phyloP scores from a whole-genome alignment of 352 stramenopile species.

The Plasmopara viticola region DNA sequence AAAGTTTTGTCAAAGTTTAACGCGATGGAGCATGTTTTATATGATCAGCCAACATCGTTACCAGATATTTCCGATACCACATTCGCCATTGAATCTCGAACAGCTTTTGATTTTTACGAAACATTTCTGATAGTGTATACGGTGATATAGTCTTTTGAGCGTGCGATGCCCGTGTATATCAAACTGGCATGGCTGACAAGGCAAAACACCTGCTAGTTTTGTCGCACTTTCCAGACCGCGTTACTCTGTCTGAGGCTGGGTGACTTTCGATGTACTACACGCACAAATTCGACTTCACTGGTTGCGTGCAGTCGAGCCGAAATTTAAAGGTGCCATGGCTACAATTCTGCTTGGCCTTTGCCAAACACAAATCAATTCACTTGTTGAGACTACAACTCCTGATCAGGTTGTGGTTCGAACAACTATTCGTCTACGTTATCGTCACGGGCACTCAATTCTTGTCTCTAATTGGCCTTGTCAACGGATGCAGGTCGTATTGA shows the following conservation, averaged over 20 bases:
- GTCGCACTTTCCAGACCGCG: neutral
- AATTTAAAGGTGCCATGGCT: constrained; percentile 1
- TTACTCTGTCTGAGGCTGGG: constrained; percentile 1
- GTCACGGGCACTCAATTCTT: constrained; percentile 1
- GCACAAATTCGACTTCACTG: neutral
- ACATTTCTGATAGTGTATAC: too few relatives aligned
- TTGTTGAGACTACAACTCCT: neutral
- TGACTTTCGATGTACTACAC: too few relatives aligned
- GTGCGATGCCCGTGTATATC: too few relatives aligned
- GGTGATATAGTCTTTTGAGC: too few relatives aligned
- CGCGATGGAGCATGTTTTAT: too few relatives aligned
- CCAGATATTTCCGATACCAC: too few relatives aligned
- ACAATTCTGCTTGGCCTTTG: constrained; percentile 3
- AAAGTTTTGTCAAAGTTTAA: too few relatives aligned
- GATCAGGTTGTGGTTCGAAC: too few relatives aligned
- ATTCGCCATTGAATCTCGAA: too few relatives aligned
- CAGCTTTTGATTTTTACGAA: too few relatives aligned
- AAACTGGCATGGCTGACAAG: constrained; percentile 1
- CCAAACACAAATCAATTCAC: neutral
- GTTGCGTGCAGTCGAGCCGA: too few relatives aligned
- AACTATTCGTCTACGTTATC: constrained; percentile 2
- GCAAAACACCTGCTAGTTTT: constrained; percentile 3
- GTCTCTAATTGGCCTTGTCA: neutral
- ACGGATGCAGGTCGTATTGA: neutral
- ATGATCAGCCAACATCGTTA: too few relatives aligned